Base-by-base conservation (phyloP, 306 rosid species). In the Myrica gale region DNA sequence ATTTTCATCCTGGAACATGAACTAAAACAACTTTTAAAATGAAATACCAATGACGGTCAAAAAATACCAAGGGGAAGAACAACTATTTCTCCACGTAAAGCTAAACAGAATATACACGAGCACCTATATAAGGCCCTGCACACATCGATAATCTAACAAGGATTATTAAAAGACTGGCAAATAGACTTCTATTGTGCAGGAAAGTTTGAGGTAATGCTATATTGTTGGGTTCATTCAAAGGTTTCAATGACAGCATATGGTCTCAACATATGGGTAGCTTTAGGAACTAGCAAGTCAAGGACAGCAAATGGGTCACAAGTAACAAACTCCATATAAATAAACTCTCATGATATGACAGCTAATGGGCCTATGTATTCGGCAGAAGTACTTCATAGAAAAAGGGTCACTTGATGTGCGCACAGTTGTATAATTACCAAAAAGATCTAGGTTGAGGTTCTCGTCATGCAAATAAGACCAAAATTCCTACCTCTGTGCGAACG, bases 401-500 rank as follows among this genome's bases (percentile, higher is more conserved):
- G n/a, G 44, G 45, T 32, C 32, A 61, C 17, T 26, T 16, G 13
- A 20, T n/a, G 37, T n/a, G 19, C 19, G 65, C 5, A 65, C 43
- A 4, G 50, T 42, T n/a, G 70, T 41, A 65, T n/a, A 19, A n/a
- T 42, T 65, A 12, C 9, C 10, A 17, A 42, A 17, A n/a, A 13
- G 12, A 13, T 13, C 17, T 4, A 4, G 26, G 50, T 44, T 53
- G 61, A 68, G 43, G 37, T 48, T 74, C 26, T 39, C 19, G 32
- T 71, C 19, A 52, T 37, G 47, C 57, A 32, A 67, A 39, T 16
- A 68, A 78, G 67, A 78, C 71, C 5, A 68, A 21, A 72, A 82
- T 58, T 20, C 4, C 17, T 85, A 96, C 98, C 98, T 90, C 99
- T 3, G 81, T n/a, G 16, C 99, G 93, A 70, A 87, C 72, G 78